Base-by-base conservation (phyloP, 257 asterid genomes). In the Nicotiana undulata region DNA sequence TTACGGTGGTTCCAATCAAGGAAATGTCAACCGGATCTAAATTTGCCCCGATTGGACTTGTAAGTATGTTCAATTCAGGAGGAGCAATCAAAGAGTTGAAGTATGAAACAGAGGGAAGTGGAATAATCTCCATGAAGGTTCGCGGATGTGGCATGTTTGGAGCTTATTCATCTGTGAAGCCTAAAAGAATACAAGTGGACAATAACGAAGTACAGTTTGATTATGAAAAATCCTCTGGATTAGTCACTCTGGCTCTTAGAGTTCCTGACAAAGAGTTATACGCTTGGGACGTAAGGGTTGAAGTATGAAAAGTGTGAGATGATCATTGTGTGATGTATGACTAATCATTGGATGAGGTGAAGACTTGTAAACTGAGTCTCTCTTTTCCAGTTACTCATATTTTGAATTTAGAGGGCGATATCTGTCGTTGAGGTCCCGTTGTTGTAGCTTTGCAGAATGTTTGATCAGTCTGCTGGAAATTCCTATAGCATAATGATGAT, bases 1-100 rank as follows among this genome's bases (percentile, higher is more conserved):
- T 92, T 81, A 91, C 98, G 0, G 89, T 93, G 59, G 88, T 76
- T 79, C 98, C 97, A 0, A 91, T 90, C 44, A 88, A 80, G 81
- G 84, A 87, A 84, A 31, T 90, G 88, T 83, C 92, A 34, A 85
- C 85, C 16, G 88, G 75, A 31, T 51, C 81, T 53, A 76, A 70
- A 77, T 95, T 95, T 77, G 95, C 95, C 26, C 91, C 98, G 0
- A 40, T 95, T 51, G 98, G 98, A 20, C 98, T 95, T 4, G 82
- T 83, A 32, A 84, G 86, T 68, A 93, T 95, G 98, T 95, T 93
- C 90, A 95, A 95, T 29, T 91, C 98, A 1, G 98, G 98, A 51
- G 98, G 93, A 81, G 98, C 98, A 10, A 85, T 95, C 77, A 91
- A 88, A 68, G 92, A 84, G 53, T 13, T 91, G 68, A 79, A 80